Conservation (phyloP, 331 rosid species). For the Malus hybrid region DNA sequence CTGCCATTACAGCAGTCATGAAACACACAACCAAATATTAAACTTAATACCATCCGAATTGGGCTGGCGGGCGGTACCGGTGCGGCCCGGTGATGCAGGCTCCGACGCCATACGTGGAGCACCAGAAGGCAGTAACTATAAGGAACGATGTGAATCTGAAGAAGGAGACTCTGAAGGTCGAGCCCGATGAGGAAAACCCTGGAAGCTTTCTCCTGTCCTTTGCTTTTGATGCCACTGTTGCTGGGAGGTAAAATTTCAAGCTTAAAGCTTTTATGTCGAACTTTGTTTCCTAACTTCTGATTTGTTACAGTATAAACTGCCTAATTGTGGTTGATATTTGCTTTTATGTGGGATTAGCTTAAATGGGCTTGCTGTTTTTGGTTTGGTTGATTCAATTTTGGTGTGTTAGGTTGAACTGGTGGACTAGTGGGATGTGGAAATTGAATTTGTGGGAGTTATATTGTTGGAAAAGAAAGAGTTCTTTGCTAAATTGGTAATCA, state of each 20-base stretch:
- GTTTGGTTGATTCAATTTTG: not conserved
- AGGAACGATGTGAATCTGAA: constrained; percentile 82
- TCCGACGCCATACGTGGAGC: constrained; percentile 63
- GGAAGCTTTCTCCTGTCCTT: constrained; percentile 66
- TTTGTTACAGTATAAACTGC: not conserved
- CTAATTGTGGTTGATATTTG: not conserved
- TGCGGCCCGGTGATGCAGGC: constrained; percentile 39
- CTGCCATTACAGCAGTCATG: too few species aligned
- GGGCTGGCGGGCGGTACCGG: constrained; percentile 57
- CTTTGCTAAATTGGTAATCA: not conserved
- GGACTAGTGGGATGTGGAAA: not conserved
- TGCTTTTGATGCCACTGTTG: constrained; percentile 78
- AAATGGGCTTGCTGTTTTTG: not conserved
- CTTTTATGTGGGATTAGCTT: not conserved
- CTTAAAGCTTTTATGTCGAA: not conserved
- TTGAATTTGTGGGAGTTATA: not conserved
- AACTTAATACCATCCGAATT: constrained; percentile 16
- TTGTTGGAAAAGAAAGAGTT: not conserved
- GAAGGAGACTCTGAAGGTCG: constrained; percentile 81
- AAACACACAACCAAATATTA: too few species aligned
- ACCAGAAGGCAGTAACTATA: constrained; percentile 88
- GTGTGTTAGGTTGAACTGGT: not conserved
- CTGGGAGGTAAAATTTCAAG: constrained; percentile 53
- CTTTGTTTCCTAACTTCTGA: not conserved
- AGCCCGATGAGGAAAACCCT: constrained; percentile 60